phyloP scores from a whole-genome alignment of 768 basidiomycete species.

The Crepidotus variabilis region DNA sequence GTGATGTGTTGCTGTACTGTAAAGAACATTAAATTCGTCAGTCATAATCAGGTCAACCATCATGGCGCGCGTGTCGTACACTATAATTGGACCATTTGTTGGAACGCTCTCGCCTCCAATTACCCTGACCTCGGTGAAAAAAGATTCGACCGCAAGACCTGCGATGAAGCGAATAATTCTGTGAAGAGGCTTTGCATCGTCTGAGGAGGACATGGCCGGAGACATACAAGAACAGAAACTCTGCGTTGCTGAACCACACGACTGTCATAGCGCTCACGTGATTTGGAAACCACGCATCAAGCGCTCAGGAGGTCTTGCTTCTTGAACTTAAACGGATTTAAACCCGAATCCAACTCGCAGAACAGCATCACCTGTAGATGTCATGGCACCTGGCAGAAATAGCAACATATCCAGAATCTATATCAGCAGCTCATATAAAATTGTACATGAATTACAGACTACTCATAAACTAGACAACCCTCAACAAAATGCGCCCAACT shows the following conservation, averaged over 20 bases:
- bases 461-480: background rate
- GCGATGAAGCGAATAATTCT: slow-evolving; percentile 69
- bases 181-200: slow-evolving; percentile 51
- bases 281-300: background rate
- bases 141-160: slow-evolving; percentile 71
- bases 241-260: background rate
- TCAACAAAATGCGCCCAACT: background rate
- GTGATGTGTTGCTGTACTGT: slow-evolving; percentile 53
- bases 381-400: too few species aligned
- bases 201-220: slow-evolving; percentile 24
- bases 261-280: background rate
- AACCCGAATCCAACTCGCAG: too few species aligned
- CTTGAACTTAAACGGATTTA: too few species aligned
- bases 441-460: background rate
- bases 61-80: slow-evolving; percentile 50
- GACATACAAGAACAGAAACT: background rate
- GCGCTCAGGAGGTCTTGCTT: too few species aligned
- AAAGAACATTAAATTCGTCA: background rate
- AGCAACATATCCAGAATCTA: too few species aligned
- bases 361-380: too few species aligned
- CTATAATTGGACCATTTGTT: slow-evolving; percentile 82
- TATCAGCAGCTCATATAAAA: too few species aligned
- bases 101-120: slow-evolving; percentile 90
- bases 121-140: slow-evolving; percentile 86
- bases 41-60: background rate